Evolutionary conservation across 441 rosid genomes (phyloP), one percentile per base, ranked within the genome.

Genomic region (Erodium texanum): DNA sequence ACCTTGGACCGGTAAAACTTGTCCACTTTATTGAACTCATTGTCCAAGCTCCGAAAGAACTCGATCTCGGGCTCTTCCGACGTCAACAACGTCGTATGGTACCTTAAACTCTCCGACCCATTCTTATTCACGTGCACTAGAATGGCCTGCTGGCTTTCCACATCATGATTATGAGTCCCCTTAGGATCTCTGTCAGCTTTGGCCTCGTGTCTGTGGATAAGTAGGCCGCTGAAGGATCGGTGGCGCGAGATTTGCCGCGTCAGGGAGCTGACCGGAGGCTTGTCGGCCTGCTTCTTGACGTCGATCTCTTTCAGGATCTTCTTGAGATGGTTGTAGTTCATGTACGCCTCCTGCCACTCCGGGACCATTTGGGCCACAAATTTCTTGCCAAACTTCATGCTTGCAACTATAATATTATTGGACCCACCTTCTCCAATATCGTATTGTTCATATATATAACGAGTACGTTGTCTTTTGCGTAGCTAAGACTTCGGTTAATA

Each of bases 351-450:
- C 58, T 83, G 82, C 97, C 97, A 89, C 77, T 91, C 96, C 24
- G 88, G 92, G 76, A 92, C 94, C 90, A 89, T 82, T 41, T 92
- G 93, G 1, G 85, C 77, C 7, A 41, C 70, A 24, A 83, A 89
- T 67, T 87, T 90, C 67, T 92, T 92, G 54, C 92, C 90, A 43
- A 87, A 91, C 86, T 89, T 91, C 97, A 91, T 86, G n/a, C n/a
- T n/a, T n/a, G n/a, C n/a, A n/a, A n/a, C n/a, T n/a, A n/a, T n/a
- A n/a, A n/a, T n/a, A n/a, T n/a, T n/a, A n/a, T n/a, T n/a, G n/a
- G n/a, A n/a, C n/a, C n/a, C n/a, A n/a, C n/a, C n/a, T n/a, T n/a
- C n/a, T n/a, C n/a, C n/a, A n/a, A n/a, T n/a, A n/a, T n/a, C n/a
- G n/a, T n/a, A n/a, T n/a, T n/a, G n/a, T n/a, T n/a, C n/a, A n/a